A percentile compares a stretch with the other conserved stretches of the same genome.
phyloP scores from a whole-genome alignment of 768 basidiomycete genomes.

The Podaxis mareebaensis region DNA sequence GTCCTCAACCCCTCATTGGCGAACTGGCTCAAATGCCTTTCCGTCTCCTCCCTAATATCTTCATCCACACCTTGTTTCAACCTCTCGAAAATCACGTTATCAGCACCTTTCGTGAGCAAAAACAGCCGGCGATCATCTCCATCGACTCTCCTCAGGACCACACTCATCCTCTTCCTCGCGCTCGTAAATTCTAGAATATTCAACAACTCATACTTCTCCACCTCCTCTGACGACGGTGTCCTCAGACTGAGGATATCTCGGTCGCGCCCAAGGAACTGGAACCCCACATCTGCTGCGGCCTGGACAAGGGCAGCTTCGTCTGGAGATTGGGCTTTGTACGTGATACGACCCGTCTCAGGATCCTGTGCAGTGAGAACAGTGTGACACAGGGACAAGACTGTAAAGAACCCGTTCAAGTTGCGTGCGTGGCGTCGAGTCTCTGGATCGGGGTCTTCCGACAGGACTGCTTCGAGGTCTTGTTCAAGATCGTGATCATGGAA shows the following conservation, averaged over 20 bases:
- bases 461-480: slow-evolving; percentile 62
- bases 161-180: slow-evolving; percentile 92
- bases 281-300: slow-evolving; percentile 93
- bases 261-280: slow-evolving; percentile 88
- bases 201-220: slow-evolving; percentile 85
- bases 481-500: slow-evolving; percentile 62
- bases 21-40: slow-evolving; percentile 81
- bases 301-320: slow-evolving; percentile 98
- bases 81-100: slow-evolving; percentile 94
- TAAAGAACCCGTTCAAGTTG: slow-evolving; percentile 84
- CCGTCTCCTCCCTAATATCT: slow-evolving; percentile 67
- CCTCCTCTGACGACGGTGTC: slow-evolving; percentile 67
- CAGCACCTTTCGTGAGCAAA: slow-evolving; percentile 86
- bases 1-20: slow-evolving; percentile 86
- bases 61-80: slow-evolving; percentile 64
- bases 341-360: slow-evolving; percentile 65
- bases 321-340: slow-evolving; percentile 95
- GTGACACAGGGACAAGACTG: slow-evolving; percentile 89
- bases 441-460: slow-evolving; percentile 47
- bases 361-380: slow-evolving; percentile 82
- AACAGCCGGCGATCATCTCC: slow-evolving; percentile 60
- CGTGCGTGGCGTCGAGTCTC: slow-evolving; percentile 58
- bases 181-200: slow-evolving; percentile 96
- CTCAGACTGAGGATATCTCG: slow-evolving; percentile 71
- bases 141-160: slow-evolving; percentile 74